Conservation (phyloP, 2,329 filamentous ascomycete genomes). For the Cryphonectria carpinicola region DNA sequence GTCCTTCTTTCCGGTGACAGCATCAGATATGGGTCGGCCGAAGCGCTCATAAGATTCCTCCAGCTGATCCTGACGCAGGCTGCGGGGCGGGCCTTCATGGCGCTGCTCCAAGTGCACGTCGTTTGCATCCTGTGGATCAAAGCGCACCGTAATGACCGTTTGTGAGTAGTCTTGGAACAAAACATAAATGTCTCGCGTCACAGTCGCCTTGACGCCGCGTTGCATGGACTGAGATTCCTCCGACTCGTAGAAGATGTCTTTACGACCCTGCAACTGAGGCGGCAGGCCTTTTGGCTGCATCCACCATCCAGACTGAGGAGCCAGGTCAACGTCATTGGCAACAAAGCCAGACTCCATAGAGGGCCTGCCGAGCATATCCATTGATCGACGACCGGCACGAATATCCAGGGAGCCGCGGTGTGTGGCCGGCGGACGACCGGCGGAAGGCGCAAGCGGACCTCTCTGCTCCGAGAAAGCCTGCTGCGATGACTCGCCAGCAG, state of each 20-base stretch:
- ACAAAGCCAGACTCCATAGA: conserved; percentile 82
- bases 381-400: conserved; percentile 58
- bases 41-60: conserved; percentile 83
- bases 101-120: conserved; percentile 81
- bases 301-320: conserved; percentile 81
- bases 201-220: conserved; percentile 68
- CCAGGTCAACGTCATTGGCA: conserved; percentile 84
- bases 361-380: conserved; percentile 71
- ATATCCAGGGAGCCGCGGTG: conserved; percentile 40
- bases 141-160: conserved; percentile 81
- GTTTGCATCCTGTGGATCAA: conserved; percentile 72
- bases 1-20: conserved; percentile 73
- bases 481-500: conserved; percentile 50
- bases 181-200: conserved; percentile 84
- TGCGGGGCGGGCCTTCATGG: conserved; percentile 81
- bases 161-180: conserved; percentile 96
- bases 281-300: conserved; percentile 77
- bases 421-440: conserved; percentile 49
- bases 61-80: conserved; percentile 88
- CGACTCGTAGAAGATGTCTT: conserved; percentile 80
- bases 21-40: conserved; percentile 75
- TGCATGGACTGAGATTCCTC: conserved; percentile 75
- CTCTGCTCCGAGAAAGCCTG: conserved; percentile 52
- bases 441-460: conserved; percentile 45
- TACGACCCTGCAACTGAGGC: conserved; percentile 78